Evolutionary conservation across 228 moss, liverwort and hornwort species (phyloP).

Genomic region (Sphagnum magellanicum): DNA sequence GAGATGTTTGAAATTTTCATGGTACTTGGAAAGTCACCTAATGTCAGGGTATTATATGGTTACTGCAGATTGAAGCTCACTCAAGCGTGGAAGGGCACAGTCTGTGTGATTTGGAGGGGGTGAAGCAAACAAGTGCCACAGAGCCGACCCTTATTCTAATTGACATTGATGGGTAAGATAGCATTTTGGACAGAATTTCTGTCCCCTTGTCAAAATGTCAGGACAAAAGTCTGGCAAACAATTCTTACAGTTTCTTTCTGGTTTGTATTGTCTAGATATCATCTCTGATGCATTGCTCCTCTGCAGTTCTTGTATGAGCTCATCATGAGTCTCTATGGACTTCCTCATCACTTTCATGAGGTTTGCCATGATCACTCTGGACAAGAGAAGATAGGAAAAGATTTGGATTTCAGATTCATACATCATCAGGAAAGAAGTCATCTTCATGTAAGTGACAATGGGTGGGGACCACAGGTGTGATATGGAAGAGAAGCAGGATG

Average conservation of each 20-base stretch:
- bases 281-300: neutral
- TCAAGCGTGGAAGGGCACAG: slow-evolving; percentile 71
- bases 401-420: too few species aligned
- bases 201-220: too few species aligned
- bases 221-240: neutral
- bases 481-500: slow-evolving; percentile 95
- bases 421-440: too few species aligned
- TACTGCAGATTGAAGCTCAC: slow-evolving; percentile 69
- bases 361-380: neutral
- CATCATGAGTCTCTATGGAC: too few species aligned
- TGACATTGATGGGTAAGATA: slow-evolving; percentile 70
- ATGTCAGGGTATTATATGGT: too few species aligned
- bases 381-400: neutral
- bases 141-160: slow-evolving; percentile 81
- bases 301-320: too few species aligned
- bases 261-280: neutral
- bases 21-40: too few species aligned
- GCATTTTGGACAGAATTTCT: too few species aligned
- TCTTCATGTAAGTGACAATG: too few species aligned
- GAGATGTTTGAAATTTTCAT: too few species aligned
- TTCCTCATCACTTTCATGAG: too few species aligned
- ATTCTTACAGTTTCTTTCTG: neutral
- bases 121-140: slow-evolving; percentile 56
- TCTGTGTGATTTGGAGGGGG: slow-evolving; percentile 69
- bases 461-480: slow-evolving; percentile 47